Evolutionary conservation across 2,329 filamentous ascomycete species (phyloP).

Genomic region (Fonsecaea nubica): DNA sequence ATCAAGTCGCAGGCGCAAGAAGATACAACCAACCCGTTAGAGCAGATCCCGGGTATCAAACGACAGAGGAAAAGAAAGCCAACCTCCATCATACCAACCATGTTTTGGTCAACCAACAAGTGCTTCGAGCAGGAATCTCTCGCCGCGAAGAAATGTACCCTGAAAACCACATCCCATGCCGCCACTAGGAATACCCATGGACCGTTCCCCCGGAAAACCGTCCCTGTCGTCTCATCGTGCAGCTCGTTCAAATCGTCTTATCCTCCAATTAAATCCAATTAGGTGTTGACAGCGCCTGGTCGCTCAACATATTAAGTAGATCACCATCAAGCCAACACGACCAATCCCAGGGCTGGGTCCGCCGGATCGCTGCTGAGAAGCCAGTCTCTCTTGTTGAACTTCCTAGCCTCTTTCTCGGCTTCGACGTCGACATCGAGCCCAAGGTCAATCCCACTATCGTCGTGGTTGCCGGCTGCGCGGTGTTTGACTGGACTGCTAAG

Average conservation of each 20-base stretch:
- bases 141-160: constrained; percentile 2
- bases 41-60: constrained; percentile 1
- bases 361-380: constrained; percentile 41
- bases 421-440: constrained; percentile 48
- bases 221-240: constrained; percentile 24
- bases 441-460: constrained; percentile 40
- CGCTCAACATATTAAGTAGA: neutral
- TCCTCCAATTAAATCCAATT: constrained; percentile 7
- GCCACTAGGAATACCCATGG: constrained; percentile 4
- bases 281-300: constrained; percentile 5
- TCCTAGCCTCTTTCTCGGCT: constrained; percentile 39
- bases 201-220: constrained; percentile 1
- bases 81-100: constrained; percentile 6
- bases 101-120: neutral
- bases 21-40: neutral
- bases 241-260: constrained; percentile 26
- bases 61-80: neutral
- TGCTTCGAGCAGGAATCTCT: neutral
- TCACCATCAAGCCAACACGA: constrained; percentile 27
- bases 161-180: constrained; percentile 2
- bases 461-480: constrained; percentile 22
- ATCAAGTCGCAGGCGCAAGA: neutral
- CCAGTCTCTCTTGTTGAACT: constrained; percentile 41
- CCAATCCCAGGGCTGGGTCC: constrained; percentile 33
- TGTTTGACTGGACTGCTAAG: constrained; percentile 37